Percentiles rank a stretch among this genome's conserved stretches.
Conservation (phyloP, 257 asterid genomes). For the Dorcoceras hygrometricum region DNA sequence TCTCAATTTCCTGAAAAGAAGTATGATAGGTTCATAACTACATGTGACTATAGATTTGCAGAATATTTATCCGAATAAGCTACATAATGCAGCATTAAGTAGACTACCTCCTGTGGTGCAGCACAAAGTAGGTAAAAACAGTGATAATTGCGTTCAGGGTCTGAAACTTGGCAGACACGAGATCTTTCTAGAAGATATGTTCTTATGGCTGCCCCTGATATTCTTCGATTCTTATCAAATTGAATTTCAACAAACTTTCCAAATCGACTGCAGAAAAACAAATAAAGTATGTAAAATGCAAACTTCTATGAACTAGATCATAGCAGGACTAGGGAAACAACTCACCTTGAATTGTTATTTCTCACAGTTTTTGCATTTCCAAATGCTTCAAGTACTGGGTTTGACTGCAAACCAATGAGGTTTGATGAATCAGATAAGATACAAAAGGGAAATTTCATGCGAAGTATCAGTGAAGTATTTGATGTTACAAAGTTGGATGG, state of each 20-base stretch:
- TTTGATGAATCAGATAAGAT: slow-evolving; percentile 19
- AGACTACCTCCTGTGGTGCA: slow-evolving; percentile 83
- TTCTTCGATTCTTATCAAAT: slow-evolving; percentile 85
- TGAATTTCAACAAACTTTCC: slow-evolving; percentile 98
- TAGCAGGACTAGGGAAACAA: slow-evolving; percentile 2
- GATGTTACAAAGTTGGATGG: neutral
- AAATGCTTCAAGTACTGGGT: slow-evolving; percentile 98
- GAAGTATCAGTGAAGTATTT: slow-evolving; percentile 1
- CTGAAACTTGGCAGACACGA: slow-evolving; percentile 97
- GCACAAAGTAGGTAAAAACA: slow-evolving; percentile 97
- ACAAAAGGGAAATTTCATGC: slow-evolving; percentile 18
- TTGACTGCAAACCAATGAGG: slow-evolving; percentile 66
- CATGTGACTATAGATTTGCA: slow-evolving; percentile 16
- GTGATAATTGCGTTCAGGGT: slow-evolving; percentile 95
- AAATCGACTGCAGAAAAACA: slow-evolving; percentile 72
- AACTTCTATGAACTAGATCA: slow-evolving; percentile 6
- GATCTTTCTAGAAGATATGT: slow-evolving; percentile 98
- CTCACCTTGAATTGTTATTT: slow-evolving; percentile 95
- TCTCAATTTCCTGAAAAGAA: slow-evolving; percentile 70
- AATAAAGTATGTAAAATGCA: slow-evolving; percentile 10
- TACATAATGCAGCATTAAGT: slow-evolving; percentile 18
- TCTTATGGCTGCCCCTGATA: slow-evolving; percentile 98
- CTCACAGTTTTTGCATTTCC: slow-evolving; percentile 99
- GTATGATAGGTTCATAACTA: slow-evolving; percentile 26
- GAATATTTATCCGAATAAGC: slow-evolving; percentile 22